phyloP scores from a whole-genome alignment of 2,329 filamentous ascomycete genomes.

The Aspergillus glaucus region DNA sequence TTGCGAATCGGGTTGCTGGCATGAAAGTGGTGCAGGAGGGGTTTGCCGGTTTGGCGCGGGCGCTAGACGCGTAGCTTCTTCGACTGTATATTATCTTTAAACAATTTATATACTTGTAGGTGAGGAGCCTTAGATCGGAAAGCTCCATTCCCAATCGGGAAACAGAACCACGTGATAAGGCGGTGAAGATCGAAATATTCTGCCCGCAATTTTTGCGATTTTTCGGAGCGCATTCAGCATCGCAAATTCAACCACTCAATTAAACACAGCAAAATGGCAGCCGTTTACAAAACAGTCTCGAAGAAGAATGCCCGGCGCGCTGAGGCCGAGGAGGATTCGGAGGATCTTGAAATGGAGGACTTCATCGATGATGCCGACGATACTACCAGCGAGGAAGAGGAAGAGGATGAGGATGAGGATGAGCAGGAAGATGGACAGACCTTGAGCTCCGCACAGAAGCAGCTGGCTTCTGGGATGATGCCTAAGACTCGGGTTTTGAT shows the following conservation, averaged over 20 bases:
- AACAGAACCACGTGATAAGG: slow-evolving; percentile 20
- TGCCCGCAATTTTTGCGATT: slow-evolving; percentile 28
- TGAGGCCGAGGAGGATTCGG: slow-evolving; percentile 44
- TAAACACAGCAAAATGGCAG: slow-evolving; percentile 50
- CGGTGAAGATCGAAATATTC: slow-evolving; percentile 33
- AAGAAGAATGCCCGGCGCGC: slow-evolving; percentile 47
- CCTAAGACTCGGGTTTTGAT: slow-evolving; percentile 66
- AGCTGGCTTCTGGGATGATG: slow-evolving; percentile 31
- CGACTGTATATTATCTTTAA: not conserved
- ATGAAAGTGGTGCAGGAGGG: slow-evolving; percentile 63
- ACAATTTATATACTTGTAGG: too few relatives aligned
- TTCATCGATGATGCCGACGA: slow-evolving; percentile 31
- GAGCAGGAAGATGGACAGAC: slow-evolving; percentile 21
- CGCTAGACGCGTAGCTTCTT: slow-evolving; percentile 5
- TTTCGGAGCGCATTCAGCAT: slow-evolving; percentile 8
- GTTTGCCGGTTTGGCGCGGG: slow-evolving; percentile 49
- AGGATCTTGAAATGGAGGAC: slow-evolving; percentile 35
- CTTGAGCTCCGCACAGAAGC: slow-evolving; percentile 24
- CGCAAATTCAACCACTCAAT: slow-evolving; percentile 6
- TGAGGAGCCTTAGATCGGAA: too few relatives aligned
- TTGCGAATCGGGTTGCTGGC: slow-evolving; percentile 62
- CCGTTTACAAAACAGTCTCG: slow-evolving; percentile 69
- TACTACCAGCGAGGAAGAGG: slow-evolving; percentile 34
- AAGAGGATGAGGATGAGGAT: slow-evolving; percentile 18
- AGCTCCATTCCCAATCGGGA: not conserved